Percentiles rank a stretch among this genome's conserved stretches.
Evolutionary conservation across 352 stramenopile species (phyloP).

Genomic region (Phytophthora pluvialis): DNA sequence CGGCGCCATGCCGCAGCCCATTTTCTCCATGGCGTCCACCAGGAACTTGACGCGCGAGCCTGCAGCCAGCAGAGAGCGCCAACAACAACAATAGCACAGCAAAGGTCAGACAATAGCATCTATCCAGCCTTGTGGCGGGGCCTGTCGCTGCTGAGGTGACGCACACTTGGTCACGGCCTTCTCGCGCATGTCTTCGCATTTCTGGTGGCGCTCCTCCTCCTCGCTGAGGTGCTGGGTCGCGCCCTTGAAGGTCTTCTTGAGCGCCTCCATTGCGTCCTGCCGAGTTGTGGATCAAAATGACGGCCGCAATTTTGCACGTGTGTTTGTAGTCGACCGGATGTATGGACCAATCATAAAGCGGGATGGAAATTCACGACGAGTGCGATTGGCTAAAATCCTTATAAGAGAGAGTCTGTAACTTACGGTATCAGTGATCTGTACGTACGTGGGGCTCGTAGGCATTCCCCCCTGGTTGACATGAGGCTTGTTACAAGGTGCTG

Average conservation of each 20-base stretch:
- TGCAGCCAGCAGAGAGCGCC: slow-evolving; percentile 22
- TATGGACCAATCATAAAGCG: slow-evolving; percentile 5
- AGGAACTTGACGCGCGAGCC: slow-evolving; percentile 84
- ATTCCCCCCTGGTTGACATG: slow-evolving; percentile 11
- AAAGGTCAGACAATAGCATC: background rate
- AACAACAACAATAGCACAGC: slow-evolving; percentile 7
- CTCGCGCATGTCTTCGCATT: slow-evolving; percentile 77
- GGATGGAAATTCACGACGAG: background rate
- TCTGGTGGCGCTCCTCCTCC: slow-evolving; percentile 50
- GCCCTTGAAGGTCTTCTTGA: slow-evolving; percentile 69
- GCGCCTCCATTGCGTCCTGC: slow-evolving; percentile 60
- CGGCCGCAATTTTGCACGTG: too few species aligned
- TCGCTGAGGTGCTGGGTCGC: slow-evolving; percentile 41
- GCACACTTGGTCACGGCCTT: slow-evolving; percentile 73
- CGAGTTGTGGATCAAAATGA: background rate
- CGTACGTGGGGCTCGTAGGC: slow-evolving; percentile 12
- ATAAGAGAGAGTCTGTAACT: slow-evolving; percentile 1
- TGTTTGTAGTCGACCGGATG: background rate
- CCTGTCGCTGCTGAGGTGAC: slow-evolving; percentile 8
- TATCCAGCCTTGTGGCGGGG: background rate
- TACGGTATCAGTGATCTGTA: background rate
- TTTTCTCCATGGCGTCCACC: slow-evolving; percentile 85
- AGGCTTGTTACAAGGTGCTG: background rate
- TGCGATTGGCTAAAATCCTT: slow-evolving; percentile 11
- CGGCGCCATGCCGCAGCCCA: slow-evolving; percentile 79